Conservation (phyloP, 441 rosid species). For the Sinapis alba region DNA sequence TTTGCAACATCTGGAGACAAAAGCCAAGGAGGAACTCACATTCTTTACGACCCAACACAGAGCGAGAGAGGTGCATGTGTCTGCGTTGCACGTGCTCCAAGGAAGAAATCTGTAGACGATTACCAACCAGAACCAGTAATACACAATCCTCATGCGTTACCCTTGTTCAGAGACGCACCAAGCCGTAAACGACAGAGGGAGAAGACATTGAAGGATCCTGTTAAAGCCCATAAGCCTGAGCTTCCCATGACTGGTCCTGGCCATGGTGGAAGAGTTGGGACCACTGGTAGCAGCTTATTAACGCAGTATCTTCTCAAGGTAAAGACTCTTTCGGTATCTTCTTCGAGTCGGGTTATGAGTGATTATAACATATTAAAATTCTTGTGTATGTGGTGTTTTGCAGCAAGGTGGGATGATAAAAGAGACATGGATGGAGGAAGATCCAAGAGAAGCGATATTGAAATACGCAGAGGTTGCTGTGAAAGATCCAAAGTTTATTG, state of each 20-base stretch:
- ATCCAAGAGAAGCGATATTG: conserved; percentile 97
- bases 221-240: conserved; percentile 92
- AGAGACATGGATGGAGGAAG: conserved; percentile 99
- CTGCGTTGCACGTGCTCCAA: conserved; percentile 94
- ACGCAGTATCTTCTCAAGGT: conserved; percentile 98
- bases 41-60: conserved; percentile 80
- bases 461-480: conserved; percentile 94
- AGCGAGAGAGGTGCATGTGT: conserved; percentile 97
- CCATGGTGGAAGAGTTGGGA: conserved; percentile 90
- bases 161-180: conserved; percentile 95
- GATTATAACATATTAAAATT: background rate
- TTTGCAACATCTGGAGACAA: conserved; percentile 92
- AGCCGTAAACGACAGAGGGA: conserved; percentile 96
- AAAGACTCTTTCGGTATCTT: conserved; percentile 11
- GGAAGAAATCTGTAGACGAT: conserved; percentile 94
- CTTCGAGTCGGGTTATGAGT: background rate
- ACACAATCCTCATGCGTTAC: conserved; percentile 96
- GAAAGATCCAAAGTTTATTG: conserved; percentile 90
- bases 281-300: conserved; percentile 85
- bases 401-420: conserved; percentile 99
- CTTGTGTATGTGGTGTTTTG: conserved; percentile 39
- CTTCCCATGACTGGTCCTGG: conserved; percentile 96
- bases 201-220: conserved; percentile 86
- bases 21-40: conserved; percentile 86
- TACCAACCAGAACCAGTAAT: conserved; percentile 84